Evolutionary conservation across 192 early-diverging fungal species (phyloP), one percentile per base, ranked within the genome.

Genomic region (Dissophora globulifera): DNA sequence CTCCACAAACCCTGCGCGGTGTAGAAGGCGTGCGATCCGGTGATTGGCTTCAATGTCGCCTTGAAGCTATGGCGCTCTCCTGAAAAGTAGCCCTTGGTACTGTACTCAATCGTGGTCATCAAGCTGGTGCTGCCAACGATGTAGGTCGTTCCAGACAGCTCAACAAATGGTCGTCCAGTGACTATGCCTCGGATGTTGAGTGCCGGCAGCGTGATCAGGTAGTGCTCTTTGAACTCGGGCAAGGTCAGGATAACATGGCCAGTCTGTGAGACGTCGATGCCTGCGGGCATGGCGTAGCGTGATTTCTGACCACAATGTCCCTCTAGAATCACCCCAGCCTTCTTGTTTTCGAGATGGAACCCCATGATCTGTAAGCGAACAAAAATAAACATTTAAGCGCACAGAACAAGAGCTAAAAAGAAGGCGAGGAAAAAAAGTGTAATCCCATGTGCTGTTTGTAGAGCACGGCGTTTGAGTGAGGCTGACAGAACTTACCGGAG

Each of bases 21-120:
- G 42, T 57, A 79, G 29, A 58, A 67, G 3, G 57, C 38, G 4
- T 52, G 64, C 6, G 65, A 56, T 25, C 84, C 86, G 6, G 42
- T 56, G 13, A 78, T 45, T 11, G 64, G 74, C 32, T 70, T 66
- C 47, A 78, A 64, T 23, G 75, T 79, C 38, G 87, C 90, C 52
- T 88, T 89, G 78, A 93, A 93, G 62, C 88, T 86, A 71, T 93
- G 91, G 50, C 91, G 86, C 50, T 93, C 92, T 58, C 93, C 93
- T 17, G 90, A 90, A 62, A 93, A 82, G 87, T 90, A 93, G 19
- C 90, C 88, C 57, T 88, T 90, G 50, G 88, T 86, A 49, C 83
- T 83, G 75, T 90, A 93, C 50, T 92, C 89, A 67, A 94, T 89
- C 47, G 84, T 79, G 7, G 90, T 60, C 53, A 80, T 53, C 8